Evolutionary conservation across 2,329 filamentous ascomycete genomes (phyloP).

Genomic region (Aspergillus aculeatus): DNA sequence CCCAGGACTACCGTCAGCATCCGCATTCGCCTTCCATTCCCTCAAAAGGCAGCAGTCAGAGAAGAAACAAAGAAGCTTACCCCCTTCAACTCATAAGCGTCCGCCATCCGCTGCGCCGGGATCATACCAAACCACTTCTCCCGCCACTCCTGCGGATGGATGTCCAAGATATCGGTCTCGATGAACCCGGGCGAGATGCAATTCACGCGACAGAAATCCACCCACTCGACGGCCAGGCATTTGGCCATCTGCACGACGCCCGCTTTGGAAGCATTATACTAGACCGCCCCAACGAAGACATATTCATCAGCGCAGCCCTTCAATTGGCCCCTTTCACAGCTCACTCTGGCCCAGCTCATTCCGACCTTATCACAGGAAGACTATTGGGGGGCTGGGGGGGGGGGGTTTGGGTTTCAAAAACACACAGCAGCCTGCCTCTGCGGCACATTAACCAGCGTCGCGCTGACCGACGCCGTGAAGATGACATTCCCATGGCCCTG

Average conservation of each 20-base stretch:
- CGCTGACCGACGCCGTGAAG: conserved; percentile 41
- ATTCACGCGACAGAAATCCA: conserved; percentile 42
- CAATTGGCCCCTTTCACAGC: no score
- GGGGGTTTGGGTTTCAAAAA: no score
- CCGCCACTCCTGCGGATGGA: conserved; percentile 32
- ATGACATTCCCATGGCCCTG: conserved; percentile 39
- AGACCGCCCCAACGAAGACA: not conserved
- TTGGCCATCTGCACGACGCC: conserved; percentile 39
- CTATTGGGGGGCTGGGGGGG: not conserved
- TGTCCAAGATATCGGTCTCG: conserved; percentile 39
- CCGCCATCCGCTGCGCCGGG: conserved; percentile 38
- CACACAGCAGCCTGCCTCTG: conserved; percentile 38
- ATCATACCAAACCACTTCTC: conserved; percentile 43
- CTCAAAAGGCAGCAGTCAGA: not conserved
- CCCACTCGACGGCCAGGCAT: conserved; percentile 41
- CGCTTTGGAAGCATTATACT: conserved; percentile 42
- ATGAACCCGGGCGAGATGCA: conserved; percentile 44
- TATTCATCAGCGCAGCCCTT: no score
- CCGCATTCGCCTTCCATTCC: no score
- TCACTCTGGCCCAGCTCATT: no score
- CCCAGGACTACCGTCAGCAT: not conserved
- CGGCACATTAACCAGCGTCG: conserved; percentile 41
- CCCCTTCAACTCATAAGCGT: conserved; percentile 41
- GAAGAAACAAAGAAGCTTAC: conserved; percentile 15
- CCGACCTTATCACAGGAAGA: no score